Conservation (phyloP, 2,329 filamentous ascomycete species). For the Arachnopeziza araneosa region DNA sequence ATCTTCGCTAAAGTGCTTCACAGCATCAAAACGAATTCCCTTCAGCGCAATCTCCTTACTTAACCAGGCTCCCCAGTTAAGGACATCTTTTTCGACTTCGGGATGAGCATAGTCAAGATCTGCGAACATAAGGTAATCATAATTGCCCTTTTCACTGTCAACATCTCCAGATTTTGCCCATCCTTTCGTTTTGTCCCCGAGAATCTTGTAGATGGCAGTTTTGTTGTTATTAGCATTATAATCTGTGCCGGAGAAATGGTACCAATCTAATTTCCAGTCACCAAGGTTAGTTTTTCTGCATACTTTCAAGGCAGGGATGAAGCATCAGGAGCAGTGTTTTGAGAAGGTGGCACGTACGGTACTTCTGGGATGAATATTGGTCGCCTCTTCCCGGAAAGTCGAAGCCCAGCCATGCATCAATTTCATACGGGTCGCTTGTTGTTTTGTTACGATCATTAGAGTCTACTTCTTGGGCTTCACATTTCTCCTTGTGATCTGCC, state of each 20-base stretch:
- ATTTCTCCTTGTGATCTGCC: slow-evolving; percentile 60
- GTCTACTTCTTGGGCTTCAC: slow-evolving; percentile 59
- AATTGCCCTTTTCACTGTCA: slow-evolving; percentile 58
- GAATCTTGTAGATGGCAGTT: slow-evolving; percentile 60
- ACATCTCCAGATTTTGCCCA: slow-evolving; percentile 59
- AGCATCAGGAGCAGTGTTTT: no score
- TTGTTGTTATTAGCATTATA: slow-evolving; percentile 51
- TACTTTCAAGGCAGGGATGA: no score
- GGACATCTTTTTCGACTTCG: slow-evolving; percentile 59
- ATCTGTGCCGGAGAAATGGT: slow-evolving; percentile 65
- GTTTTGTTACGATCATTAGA: slow-evolving; percentile 50
- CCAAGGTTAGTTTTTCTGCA: no score
- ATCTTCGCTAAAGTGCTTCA: slow-evolving; percentile 64
- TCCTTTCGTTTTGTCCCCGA: slow-evolving; percentile 52
- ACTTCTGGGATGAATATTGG: slow-evolving; percentile 56
- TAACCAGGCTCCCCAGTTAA: slow-evolving; percentile 65
- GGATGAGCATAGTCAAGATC: slow-evolving; percentile 61
- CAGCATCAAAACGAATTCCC: slow-evolving; percentile 66
- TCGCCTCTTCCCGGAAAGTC: slow-evolving; percentile 57
- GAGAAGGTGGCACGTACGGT: slow-evolving; percentile 31
- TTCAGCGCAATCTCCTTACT: slow-evolving; percentile 52
- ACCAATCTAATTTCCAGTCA: slow-evolving; percentile 36
- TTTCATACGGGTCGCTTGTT: slow-evolving; percentile 50
- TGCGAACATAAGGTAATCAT: slow-evolving; percentile 67
- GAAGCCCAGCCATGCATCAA: slow-evolving; percentile 64